Percentiles rank a stretch among this genome's conserved stretches.
These are phyloP conservation scores for Yamadazyma triangularis DNA, from an alignment of 1,139 yeast species.

Conservation along the genomic window DNA sequence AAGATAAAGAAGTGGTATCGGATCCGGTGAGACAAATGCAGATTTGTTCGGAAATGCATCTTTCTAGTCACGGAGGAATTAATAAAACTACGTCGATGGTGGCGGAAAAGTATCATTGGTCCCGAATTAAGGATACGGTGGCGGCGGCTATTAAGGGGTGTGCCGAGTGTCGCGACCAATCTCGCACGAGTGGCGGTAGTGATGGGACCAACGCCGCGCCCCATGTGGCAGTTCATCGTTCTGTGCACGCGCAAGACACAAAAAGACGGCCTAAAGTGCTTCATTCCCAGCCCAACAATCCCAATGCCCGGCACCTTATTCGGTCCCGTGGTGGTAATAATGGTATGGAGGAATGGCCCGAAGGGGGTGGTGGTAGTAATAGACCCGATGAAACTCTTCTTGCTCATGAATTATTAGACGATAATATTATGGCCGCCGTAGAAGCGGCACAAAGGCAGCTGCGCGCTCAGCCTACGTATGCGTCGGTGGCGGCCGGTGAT, in stretches of 20 bases:
- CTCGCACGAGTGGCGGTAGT: constrained; percentile 27
- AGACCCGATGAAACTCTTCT: constrained; percentile 27
- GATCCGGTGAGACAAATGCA: constrained; percentile 71
- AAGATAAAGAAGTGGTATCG: constrained; percentile 77
- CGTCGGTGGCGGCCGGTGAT: constrained; percentile 43
- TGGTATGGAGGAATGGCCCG: constrained; percentile 33
- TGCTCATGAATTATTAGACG: constrained; percentile 41
- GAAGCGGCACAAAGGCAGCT: constrained; percentile 54
- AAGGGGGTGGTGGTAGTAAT: constrained; percentile 25
- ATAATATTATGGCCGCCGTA: constrained; percentile 62
- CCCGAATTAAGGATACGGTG: constrained; percentile 84
- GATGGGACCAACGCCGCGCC: constrained; percentile 21
- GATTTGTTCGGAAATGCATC: constrained; percentile 67
- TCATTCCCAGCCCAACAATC: constrained; percentile 17
- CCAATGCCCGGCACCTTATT: constrained; percentile 19
- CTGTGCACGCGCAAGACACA: no score
- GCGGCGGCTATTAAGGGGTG: constrained; percentile 76
- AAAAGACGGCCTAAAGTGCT: constrained; percentile 13
- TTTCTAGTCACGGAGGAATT: constrained; percentile 78
- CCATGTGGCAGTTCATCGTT: constrained; percentile 12
- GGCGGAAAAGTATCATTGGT: constrained; percentile 85
- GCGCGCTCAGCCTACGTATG: constrained; percentile 24
- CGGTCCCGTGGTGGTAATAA: constrained; percentile 16
- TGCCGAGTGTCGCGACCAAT: constrained; percentile 57
- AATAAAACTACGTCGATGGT: constrained; percentile 79